Percentiles rank a stretch among this genome's conserved stretches.
Evolutionary conservation across 106 monocot species (phyloP).

Genomic region (Dactylorhiza incarnata): DNA sequence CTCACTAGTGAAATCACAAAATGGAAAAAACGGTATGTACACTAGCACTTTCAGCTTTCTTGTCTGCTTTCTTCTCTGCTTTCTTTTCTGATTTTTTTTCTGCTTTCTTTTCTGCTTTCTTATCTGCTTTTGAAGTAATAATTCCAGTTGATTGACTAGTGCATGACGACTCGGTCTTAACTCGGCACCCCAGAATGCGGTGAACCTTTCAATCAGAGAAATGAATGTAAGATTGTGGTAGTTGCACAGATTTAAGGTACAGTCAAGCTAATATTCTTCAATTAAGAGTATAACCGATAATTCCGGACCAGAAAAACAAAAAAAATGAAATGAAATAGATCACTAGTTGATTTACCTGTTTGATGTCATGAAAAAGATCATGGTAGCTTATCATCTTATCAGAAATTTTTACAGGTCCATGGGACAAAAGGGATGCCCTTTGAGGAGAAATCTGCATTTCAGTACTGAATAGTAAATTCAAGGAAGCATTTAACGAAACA

Average conservation of each 20-base stretch:
- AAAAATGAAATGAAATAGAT: background rate
- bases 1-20: conserved; percentile 5
- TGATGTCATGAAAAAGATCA: conserved; percentile 20
- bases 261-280: background rate
- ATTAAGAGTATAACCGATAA: background rate
- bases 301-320: background rate
- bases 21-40: background rate
- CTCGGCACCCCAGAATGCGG: conserved; percentile 78
- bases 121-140: conserved; percentile 4
- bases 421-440: conserved; percentile 10
- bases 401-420: conserved; percentile 22
- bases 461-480: conserved; percentile 4
- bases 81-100: too few relatives aligned
- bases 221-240: conserved; percentile 1
- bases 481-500: background rate
- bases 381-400: conserved; percentile 18
- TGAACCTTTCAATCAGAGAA: conserved; percentile 50
- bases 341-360: conserved; percentile 35
- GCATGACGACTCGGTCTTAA: conserved; percentile 21
- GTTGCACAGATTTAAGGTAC: background rate
- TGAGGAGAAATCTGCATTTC: conserved; percentile 25
- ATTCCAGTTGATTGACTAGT: conserved; percentile 5
- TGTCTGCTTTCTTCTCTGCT: background rate
- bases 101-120: background rate
- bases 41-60: conserved; percentile 6